These are phyloP conservation scores for Porogramme epimiltina DNA, from an alignment of 1,284 basidiomycete species.

Conservation along the genomic window DNA sequence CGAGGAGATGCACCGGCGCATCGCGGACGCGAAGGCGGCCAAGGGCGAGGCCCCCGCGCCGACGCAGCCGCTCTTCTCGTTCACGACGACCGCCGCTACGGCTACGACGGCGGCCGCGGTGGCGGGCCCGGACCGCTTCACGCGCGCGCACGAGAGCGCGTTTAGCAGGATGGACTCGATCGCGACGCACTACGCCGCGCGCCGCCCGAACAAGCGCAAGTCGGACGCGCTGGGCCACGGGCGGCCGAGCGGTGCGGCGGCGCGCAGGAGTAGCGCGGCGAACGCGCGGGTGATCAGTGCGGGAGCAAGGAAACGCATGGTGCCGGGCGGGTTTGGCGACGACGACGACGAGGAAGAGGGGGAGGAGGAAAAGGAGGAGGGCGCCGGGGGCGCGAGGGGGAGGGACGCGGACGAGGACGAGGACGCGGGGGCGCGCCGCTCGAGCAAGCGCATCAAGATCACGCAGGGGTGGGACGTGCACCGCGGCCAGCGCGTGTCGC, in stretches of 20 bases:
- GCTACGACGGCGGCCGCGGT: background rate
- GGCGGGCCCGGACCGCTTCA: conserved; percentile 45
- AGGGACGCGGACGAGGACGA: conserved; percentile 45
- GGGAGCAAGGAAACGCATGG: conserved; percentile 44
- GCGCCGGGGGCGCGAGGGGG: conserved; percentile 39
- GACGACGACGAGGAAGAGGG: conserved; percentile 48
- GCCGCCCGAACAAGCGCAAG: conserved; percentile 46
- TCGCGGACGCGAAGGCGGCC: conserved; percentile 38
- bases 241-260: conserved; percentile 35
- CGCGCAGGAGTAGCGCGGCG: conserved; percentile 38
- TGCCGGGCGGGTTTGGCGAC: conserved; percentile 60
- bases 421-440: conserved; percentile 28
- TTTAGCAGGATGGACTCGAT: conserved; percentile 82
- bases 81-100: background rate
- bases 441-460: conserved; percentile 46
- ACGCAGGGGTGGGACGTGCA: conserved; percentile 32
- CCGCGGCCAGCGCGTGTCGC: conserved; percentile 35
- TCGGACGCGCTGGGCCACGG: conserved; percentile 35
- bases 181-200: conserved; percentile 57
- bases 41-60: conserved; percentile 5
- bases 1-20: conserved; percentile 76
- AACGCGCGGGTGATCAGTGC: conserved; percentile 52
- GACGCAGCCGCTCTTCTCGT: conserved; percentile 5
- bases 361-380: conserved; percentile 41
- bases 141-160: conserved; percentile 59